Evolutionary conservation across 192 early-diverging fungal genomes (phyloP).

Genomic region (Podila clonocystis): DNA sequence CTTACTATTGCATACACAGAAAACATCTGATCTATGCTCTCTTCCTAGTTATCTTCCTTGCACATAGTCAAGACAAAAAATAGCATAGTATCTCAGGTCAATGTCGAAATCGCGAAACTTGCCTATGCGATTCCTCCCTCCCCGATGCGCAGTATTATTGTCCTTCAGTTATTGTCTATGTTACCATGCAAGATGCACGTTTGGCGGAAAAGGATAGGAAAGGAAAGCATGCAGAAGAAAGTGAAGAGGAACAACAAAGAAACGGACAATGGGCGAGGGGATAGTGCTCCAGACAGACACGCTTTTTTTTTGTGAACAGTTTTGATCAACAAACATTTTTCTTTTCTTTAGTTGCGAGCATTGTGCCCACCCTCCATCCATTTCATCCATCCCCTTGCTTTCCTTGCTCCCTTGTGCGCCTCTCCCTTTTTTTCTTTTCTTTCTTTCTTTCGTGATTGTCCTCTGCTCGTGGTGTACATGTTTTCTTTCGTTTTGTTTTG

Average conservation of each 20-base stretch:
- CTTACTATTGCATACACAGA: conserved; percentile 31
- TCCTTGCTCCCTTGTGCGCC: background rate
- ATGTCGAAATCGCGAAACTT: no score
- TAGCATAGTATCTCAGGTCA: background rate
- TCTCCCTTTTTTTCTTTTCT: background rate
- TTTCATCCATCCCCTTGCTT: background rate
- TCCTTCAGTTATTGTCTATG: no score
- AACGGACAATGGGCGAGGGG: no score
- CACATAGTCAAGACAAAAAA: background rate
- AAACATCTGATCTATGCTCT: background rate
- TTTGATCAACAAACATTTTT: background rate
- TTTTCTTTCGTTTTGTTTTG: background rate
- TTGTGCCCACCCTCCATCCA: background rate
- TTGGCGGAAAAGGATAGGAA: no score
- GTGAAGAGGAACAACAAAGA: no score
- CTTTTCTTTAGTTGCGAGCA: background rate
- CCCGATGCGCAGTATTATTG: no score
- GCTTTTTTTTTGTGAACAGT: no score
- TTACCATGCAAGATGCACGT: no score
- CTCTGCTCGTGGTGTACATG: background rate
- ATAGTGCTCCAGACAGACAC: no score
- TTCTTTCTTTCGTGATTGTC: background rate
- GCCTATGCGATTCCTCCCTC: no score
- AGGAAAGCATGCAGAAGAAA: no score
- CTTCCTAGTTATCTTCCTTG: background rate